phyloP scores from a whole-genome alignment of 2,329 filamentous ascomycete species.

The Verticillium albo-atrum region DNA sequence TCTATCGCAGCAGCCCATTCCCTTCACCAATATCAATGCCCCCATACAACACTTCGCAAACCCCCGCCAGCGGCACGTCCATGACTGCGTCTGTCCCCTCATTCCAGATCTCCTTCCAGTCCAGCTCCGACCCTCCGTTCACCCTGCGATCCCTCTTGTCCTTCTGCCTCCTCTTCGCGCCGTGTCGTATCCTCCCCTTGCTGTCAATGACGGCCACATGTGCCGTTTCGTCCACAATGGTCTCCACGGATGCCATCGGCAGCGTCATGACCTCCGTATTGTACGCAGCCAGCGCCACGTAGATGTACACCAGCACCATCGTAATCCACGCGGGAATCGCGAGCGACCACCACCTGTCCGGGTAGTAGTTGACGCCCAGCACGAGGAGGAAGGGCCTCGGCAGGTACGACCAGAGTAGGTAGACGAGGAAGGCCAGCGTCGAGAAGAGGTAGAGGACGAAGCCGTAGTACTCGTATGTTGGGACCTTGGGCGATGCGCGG shows the following conservation, averaged over 20 bases:
- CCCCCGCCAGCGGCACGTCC: constrained; percentile 91
- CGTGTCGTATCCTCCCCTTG: constrained; percentile 49
- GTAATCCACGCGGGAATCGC: constrained; percentile 89
- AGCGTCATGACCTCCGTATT: constrained; percentile 88
- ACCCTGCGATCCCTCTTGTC: constrained; percentile 30
- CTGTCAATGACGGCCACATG: constrained; percentile 79
- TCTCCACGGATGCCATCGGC: constrained; percentile 75
- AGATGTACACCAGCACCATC: constrained; percentile 85
- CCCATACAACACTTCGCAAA: constrained; percentile 78
- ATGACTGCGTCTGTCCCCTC: constrained; percentile 94
- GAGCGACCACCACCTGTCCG: constrained; percentile 95
- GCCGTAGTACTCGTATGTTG: constrained; percentile 99
- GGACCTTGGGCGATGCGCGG: constrained; percentile 84
- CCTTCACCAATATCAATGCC: background rate
- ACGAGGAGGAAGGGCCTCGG: constrained; percentile 89
- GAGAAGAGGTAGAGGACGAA: constrained; percentile 95
- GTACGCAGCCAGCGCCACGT: constrained; percentile 84
- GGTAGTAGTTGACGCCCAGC: constrained; percentile 93
- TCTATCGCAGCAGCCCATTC: background rate
- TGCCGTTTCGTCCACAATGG: constrained; percentile 85
- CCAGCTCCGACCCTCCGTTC: constrained; percentile 34
- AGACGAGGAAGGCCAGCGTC: constrained; percentile 71
- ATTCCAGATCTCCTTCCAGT: constrained; percentile 85
- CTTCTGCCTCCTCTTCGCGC: constrained; percentile 23
- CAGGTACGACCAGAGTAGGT: constrained; percentile 80